Evolutionary conservation across 2,329 filamentous ascomycete genomes (phyloP).

Genomic region (Thielaviopsis musarum): DNA sequence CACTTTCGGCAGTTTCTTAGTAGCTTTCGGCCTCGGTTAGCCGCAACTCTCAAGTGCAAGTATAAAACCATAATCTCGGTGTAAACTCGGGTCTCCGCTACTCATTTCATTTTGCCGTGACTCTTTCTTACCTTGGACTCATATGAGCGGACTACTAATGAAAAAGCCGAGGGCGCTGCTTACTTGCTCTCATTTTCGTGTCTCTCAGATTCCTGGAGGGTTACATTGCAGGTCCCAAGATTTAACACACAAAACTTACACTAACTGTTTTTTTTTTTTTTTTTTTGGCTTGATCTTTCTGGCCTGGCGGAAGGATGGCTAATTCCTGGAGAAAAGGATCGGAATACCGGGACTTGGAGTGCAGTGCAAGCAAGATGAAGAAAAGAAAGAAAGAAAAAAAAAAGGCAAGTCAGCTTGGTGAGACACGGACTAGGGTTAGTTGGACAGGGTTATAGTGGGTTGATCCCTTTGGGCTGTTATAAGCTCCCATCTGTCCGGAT

Average conservation of each 20-base stretch:
- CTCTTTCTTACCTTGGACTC: neutral
- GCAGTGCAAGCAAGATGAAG: neutral
- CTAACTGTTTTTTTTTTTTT: too few relatives aligned
- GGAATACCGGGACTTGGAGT: conserved; percentile 5
- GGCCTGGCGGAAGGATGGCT: neutral
- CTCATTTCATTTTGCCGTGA: neutral
- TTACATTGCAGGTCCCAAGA: too few relatives aligned
- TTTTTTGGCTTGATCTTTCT: neutral
- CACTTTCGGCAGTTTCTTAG: neutral
- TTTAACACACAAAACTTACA: too few relatives aligned
- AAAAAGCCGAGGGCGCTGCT: neutral
- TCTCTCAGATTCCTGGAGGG: too few relatives aligned
- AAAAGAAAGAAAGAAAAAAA: neutral
- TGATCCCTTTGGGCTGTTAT: neutral
- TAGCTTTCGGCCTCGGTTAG: neutral
- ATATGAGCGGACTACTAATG: neutral
- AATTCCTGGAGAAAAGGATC: conserved; percentile 9
- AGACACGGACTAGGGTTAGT: neutral
- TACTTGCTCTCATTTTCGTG: too few relatives aligned
- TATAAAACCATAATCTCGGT: neutral
- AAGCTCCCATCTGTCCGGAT: conserved; percentile 1
- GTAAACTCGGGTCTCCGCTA: neutral
- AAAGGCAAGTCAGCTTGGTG: neutral
- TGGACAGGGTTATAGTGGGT: too few relatives aligned
- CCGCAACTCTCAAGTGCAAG: too few relatives aligned